Base-by-base conservation (phyloP, 139 green algal species). In the Zygnema circumcarinatum region DNA sequence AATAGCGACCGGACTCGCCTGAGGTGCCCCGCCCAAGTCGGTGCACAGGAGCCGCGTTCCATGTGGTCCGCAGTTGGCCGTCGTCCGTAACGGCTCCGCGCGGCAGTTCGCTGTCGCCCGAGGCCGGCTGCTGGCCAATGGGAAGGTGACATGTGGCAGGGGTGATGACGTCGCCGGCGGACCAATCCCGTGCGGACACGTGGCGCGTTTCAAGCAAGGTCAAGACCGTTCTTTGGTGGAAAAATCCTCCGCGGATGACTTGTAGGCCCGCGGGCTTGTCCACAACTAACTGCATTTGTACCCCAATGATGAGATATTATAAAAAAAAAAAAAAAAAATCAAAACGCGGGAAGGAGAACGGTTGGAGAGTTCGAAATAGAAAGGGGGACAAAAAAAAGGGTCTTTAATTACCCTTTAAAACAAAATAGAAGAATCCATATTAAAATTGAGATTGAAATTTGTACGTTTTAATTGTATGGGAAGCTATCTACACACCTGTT, bases 301-400 rank as follows among this genome's bases (percentile, higher is more conserved):
- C 29, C 54, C 54, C 25, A n/a, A n/a, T n/a, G n/a, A n/a, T n/a
- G n/a, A n/a, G n/a, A n/a, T n/a, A n/a, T n/a, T n/a, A 72, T 25
- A 29, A 72, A 72, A 72, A 29, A 72, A 72, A 29, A 72, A 29
- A 72, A 72, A 29, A 72, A 72, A 72, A 72, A 72, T 25, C 25
- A 72, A 29, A 72, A 72, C 54, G 54, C 54, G 25, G 54, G 29
- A 72, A 72, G 54, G 54, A 72, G 54, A 72, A 29, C 29, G 29
- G 25, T 33, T 25, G 54, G 54, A 72, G 54, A 72, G 54, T 25
- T 25, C 25, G 54, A 72, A 72, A 29, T 33, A 29, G 54, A 29
- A 72, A 29, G 54, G 29, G 54, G 29, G 54, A 72, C 54, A 72
- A 29, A 72, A 72, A 72, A 72, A 72, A 29, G n/a, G n/a, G n/a